Evolutionary conservation across 495 filamentous ascomycete genomes (phyloP), one percentile per base, ranked within the genome.

Genomic region (Cudoniella acicularis): DNA sequence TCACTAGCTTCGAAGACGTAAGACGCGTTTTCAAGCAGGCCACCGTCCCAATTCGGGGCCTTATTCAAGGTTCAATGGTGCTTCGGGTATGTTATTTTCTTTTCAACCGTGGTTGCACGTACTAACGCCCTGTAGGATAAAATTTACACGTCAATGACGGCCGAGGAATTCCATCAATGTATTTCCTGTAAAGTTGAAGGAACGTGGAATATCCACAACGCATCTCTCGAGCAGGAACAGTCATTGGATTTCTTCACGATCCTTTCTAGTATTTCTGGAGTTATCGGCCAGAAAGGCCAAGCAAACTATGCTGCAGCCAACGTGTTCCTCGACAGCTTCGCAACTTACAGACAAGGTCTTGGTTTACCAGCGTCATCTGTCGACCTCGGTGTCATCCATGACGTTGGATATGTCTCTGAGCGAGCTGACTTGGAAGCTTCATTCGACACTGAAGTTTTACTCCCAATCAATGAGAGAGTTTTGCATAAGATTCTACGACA

Each of bases 191-290:
- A 83, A 57, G 72, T 80, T 10, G 57, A 70, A 24, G 81, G 80
- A 1, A 68, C 77, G 0, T 71, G 68, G 69, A 81, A 83, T 56
- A 68, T 83, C 0, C 77, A 82, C 61, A 66, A 79, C 8, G 45
- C 59, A 1, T 71, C 85, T 10, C 63, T 17, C 62, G 17, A 13
- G 16, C n/a, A 21, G 11, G 26, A 54, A 36, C 64, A 27, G 43
- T 66, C 3, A 69, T 76, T 87, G 0, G 85, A 87, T 64, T 88
- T 88, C 73, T 87, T 88, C 69, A 71, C 86, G 18, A 75, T 77
- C 40, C 78, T 87, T 46, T 84, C 82, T 2, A 87, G 85, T 10
- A 72, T 84, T 10, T 71, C 81, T 11, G 81, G 79, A 30, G 70
- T 80, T 10, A 72, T 86, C 40, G 85, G 86, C 0, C 79, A 77